These are phyloP conservation scores for Knufia petricola DNA, from an alignment of 2,329 filamentous ascomycete species.

Conservation along the genomic window DNA sequence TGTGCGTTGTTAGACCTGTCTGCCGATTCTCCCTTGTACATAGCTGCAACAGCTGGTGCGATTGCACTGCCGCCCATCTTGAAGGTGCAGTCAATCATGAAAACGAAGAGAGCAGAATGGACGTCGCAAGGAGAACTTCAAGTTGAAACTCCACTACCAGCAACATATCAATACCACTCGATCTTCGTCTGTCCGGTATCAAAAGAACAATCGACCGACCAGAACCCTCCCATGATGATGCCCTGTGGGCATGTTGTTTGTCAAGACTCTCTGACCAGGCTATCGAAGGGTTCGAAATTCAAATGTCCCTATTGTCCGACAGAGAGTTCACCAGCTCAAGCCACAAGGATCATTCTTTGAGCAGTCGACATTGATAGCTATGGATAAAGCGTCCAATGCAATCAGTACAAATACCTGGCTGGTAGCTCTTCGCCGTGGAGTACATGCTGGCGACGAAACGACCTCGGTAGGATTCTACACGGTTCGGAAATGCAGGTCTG, in stretches of 20 bases:
- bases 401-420: neutral
- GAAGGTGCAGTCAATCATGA: conserved; percentile 81
- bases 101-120: conserved; percentile 87
- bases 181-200: conserved; percentile 97
- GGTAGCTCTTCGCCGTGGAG: too few relatives aligned
- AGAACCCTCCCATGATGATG: conserved; percentile 93
- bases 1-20: conserved; percentile 84
- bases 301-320: conserved; percentile 95
- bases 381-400: neutral
- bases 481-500: neutral
- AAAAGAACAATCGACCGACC: conserved; percentile 89
- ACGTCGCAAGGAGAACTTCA: conserved; percentile 83
- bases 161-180: conserved; percentile 68
- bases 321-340: conserved; percentile 70
- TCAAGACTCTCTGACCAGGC: conserved; percentile 66
- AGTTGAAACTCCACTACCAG: conserved; percentile 59
- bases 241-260: conserved; percentile 92
- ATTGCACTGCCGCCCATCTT: conserved; percentile 82
- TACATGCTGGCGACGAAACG: neutral
- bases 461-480: neutral
- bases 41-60: conserved; percentile 82
- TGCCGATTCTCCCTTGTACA: conserved; percentile 83
- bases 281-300: conserved; percentile 70
- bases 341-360: conserved; percentile 61
- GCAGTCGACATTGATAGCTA: neutral